Conservation (phyloP, 148 eudicot genomes). For the Diospyros lotus region DNA sequence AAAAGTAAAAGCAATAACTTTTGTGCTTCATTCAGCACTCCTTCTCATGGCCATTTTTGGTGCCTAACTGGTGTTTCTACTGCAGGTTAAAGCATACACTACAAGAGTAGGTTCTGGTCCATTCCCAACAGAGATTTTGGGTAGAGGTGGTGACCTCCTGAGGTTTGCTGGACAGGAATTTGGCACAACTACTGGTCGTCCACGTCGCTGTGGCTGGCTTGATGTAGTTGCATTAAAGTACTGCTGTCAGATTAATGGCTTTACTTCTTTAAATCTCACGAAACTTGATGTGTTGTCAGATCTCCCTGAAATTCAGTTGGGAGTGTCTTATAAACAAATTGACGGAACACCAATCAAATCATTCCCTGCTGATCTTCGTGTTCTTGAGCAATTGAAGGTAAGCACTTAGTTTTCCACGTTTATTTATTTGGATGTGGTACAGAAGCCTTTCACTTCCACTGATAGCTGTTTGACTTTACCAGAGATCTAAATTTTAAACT, state of each 20-base stretch:
- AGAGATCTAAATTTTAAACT: neutral
- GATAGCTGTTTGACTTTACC: neutral
- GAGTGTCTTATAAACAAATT: conserved; percentile 61
- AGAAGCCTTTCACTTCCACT: neutral
- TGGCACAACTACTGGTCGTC: conserved; percentile 94
- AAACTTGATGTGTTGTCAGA: conserved; percentile 92
- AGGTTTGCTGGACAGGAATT: conserved; percentile 96
- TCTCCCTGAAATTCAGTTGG: conserved; percentile 75
- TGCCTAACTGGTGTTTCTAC: conserved; percentile 5
- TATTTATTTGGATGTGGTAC: neutral
- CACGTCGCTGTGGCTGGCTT: conserved; percentile 99
- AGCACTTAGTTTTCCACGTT: conserved; percentile 11
- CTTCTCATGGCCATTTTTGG: conserved; percentile 5
- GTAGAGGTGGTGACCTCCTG: conserved; percentile 78
- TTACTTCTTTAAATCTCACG: conserved; percentile 85
- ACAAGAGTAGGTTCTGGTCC: conserved; percentile 99
- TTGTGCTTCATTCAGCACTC: neutral
- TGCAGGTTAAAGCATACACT: conserved; percentile 96
- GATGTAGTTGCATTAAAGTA: conserved; percentile 81
- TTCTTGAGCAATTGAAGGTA: conserved; percentile 75
- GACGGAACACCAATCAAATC: conserved; percentile 71
- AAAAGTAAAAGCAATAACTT: neutral
- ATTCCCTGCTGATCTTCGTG: conserved; percentile 74
- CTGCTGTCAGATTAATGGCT: conserved; percentile 85
- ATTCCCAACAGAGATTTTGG: conserved; percentile 87